Evolutionary conservation across 345 rosid species (phyloP).

Genomic region (Sonneratia caseolaris): DNA sequence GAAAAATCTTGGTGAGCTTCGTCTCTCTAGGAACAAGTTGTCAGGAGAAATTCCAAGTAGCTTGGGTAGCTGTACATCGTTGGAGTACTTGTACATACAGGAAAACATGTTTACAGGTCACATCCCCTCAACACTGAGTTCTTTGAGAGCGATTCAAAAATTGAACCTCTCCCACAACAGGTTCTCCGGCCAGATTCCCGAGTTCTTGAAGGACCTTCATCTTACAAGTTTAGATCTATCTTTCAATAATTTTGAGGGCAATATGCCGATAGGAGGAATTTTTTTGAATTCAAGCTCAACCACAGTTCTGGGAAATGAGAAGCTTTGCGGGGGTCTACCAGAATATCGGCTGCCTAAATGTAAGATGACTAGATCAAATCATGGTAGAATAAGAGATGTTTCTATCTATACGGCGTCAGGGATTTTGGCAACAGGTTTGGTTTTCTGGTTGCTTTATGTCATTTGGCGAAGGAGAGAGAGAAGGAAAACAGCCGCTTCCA

Average conservation of each 20-base stretch:
- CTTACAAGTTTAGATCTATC: constrained; percentile 11
- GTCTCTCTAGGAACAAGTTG: not conserved
- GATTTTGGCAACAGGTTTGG: not conserved
- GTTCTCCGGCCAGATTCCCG: constrained; percentile 4
- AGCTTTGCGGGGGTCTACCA: not conserved
- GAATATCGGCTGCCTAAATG: constrained; percentile 1
- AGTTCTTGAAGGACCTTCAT: not conserved
- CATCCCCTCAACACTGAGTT: constrained; percentile 2
- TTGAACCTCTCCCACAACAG: constrained; percentile 6
- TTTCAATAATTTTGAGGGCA: constrained; percentile 16
- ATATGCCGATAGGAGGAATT: constrained; percentile 13
- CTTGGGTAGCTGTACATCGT: not conserved
- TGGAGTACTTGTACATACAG: constrained; percentile 1
- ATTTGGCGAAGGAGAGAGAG: not conserved
- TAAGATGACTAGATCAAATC: not conserved
- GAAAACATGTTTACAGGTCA: not conserved
- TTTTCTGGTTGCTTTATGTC: not conserved
- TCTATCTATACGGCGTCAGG: not conserved
- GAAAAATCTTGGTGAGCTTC: not conserved
- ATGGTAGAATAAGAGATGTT: not conserved
- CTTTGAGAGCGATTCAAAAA: not conserved
- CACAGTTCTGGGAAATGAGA: not conserved
- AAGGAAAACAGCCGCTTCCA: not conserved
- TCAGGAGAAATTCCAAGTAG: not conserved
- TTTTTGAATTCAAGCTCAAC: not conserved